phyloP scores from a whole-genome alignment of 768 basidiomycete genomes.

The Tulasnella sp. region DNA sequence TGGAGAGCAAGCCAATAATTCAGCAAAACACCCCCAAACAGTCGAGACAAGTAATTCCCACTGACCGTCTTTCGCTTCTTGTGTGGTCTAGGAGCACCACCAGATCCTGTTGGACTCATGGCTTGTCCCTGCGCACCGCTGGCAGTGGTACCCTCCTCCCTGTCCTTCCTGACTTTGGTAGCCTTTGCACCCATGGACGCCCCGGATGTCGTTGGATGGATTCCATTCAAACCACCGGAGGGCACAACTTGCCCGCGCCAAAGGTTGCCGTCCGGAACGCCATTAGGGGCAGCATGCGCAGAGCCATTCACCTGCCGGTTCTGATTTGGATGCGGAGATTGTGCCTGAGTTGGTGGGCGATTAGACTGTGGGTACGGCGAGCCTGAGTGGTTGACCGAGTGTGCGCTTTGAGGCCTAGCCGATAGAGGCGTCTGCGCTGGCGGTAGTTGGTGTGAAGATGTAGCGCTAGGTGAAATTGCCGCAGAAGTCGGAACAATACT shows the following conservation, averaged over 20 bases:
- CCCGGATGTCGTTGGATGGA: background rate
- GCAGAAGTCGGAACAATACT: background rate
- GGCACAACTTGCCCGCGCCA: background rate
- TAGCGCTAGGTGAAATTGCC: too few relatives aligned
- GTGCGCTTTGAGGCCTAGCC: constrained; percentile 6
- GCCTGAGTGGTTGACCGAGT: too few relatives aligned
- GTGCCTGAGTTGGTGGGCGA: constrained; percentile 6
- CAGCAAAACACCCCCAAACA: background rate
- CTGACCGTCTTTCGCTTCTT: constrained; percentile 16
- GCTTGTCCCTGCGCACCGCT: background rate
- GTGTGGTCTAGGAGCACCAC: constrained; percentile 9
- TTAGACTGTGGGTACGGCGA: background rate
- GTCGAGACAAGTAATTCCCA: background rate
- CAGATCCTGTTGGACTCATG: background rate
- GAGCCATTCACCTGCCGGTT: background rate
- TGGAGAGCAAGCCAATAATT: background rate
- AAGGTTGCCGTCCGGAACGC: too few relatives aligned
- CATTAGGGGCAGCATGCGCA: too few relatives aligned
- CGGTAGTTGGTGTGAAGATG: background rate
- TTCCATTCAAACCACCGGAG: background rate
- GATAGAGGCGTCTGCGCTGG: background rate
- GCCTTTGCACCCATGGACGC: constrained; percentile 6
- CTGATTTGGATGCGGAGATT: background rate
- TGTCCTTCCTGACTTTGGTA: constrained; percentile 9
- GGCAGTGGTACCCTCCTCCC: background rate